Evolutionary conservation across 192 early-diverging fungal species (phyloP).

Genomic region (Entomortierella parvispora): DNA sequence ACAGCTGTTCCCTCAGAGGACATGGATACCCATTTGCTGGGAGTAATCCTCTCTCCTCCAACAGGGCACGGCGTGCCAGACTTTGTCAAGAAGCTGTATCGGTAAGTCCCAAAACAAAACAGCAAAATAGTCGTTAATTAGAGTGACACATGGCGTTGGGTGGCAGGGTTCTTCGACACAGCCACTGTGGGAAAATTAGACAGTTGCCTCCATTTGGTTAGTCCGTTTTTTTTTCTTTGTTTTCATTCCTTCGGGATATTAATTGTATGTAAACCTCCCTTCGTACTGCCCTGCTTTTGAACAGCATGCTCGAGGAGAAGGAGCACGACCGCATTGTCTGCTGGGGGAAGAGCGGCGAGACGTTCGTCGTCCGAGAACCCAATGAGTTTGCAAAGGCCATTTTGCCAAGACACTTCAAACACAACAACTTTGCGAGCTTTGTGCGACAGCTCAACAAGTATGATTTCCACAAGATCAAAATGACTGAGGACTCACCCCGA

Average conservation of each 20-base stretch:
- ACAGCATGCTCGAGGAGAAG: conserved; percentile 78
- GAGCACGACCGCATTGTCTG: conserved; percentile 63
- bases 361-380: conserved; percentile 78
- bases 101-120: too few relatives aligned
- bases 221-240: not conserved
- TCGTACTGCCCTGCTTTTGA: too few relatives aligned
- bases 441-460: conserved; percentile 74
- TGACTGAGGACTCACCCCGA: conserved; percentile 38
- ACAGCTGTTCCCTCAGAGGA: conserved; percentile 10
- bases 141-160: not conserved
- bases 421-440: conserved; percentile 65
- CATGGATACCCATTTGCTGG: not conserved
- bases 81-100: conserved; percentile 72
- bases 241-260: not conserved
- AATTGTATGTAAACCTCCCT: too few relatives aligned
- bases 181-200: not conserved
- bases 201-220: not conserved
- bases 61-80: conserved; percentile 61
- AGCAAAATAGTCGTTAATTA: too few relatives aligned
- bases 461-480: conserved; percentile 72
- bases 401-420: conserved; percentile 67
- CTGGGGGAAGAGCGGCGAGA: conserved; percentile 71
- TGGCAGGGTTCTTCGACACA: not conserved
- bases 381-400: conserved; percentile 65
- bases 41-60: not conserved